These are phyloP conservation scores for Calocybe gangraenosa DNA, from an alignment of 768 basidiomycete genomes.

Conservation along the genomic window DNA sequence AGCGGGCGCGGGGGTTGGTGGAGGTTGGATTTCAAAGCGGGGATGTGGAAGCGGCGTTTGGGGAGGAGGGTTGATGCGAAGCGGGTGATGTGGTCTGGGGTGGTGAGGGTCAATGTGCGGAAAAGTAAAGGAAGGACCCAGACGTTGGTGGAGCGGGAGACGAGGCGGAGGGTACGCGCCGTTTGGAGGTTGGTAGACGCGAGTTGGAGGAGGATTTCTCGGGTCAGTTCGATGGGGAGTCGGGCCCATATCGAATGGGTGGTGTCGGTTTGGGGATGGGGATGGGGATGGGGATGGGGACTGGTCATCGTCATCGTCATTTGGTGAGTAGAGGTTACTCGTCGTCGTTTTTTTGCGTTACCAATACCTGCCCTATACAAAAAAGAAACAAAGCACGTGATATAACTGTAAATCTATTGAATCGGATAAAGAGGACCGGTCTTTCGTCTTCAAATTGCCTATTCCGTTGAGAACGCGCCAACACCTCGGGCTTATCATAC, in stretches of 20 bases:
- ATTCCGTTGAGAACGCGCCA: too few relatives aligned
- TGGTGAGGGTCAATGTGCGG: slow-evolving; percentile 22
- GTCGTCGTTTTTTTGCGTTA: too few relatives aligned
- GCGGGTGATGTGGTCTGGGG: slow-evolving; percentile 22
- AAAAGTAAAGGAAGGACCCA: slow-evolving; percentile 32
- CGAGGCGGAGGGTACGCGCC: slow-evolving; percentile 27
- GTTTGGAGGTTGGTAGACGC: slow-evolving; percentile 19
- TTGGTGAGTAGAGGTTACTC: too few relatives aligned
- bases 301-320: too few relatives aligned
- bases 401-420: too few relatives aligned
- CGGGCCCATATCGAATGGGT: slow-evolving; percentile 30
- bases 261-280: too few relatives aligned
- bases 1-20: slow-evolving; percentile 25
- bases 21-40: slow-evolving; percentile 22
- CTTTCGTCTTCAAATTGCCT: too few relatives aligned
- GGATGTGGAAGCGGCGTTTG: slow-evolving; percentile 23
- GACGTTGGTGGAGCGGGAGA: slow-evolving; percentile 29
- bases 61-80: slow-evolving; percentile 28
- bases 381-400: too few relatives aligned
- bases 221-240: slow-evolving; percentile 29
- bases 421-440: too few relatives aligned
- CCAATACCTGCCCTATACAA: too few relatives aligned
- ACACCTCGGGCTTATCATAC: too few relatives aligned
- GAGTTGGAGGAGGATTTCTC: slow-evolving; percentile 27
- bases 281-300: too few relatives aligned